Evolutionary conservation across 2,329 filamentous ascomycete species (phyloP), one percentile per base, ranked within the genome.

Genomic region (Taxawa tesnikishii): DNA sequence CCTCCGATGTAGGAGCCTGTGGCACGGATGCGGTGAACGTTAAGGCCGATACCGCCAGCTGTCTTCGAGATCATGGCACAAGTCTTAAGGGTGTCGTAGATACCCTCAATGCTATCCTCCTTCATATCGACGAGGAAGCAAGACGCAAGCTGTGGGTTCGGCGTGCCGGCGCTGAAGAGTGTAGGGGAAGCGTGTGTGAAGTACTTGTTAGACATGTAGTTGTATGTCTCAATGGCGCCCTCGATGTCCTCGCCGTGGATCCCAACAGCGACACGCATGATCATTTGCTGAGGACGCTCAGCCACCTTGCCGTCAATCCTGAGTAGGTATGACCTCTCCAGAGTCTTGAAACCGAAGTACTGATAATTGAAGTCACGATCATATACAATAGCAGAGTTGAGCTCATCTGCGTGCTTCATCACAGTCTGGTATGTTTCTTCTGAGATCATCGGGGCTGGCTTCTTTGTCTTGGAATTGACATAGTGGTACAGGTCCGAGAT

Each of bases 61-160:
- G 90, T 96, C 75, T 98, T 98, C 54, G 90, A 98, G 62, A 98
- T 98, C 84, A 98, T 88, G 46, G 90, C 90, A 63, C 90, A 98
- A 2, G 84, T 96, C 76, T 98, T 98, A 48, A 98, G 73, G 12
- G 90, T 98, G 55, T 98, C 90, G 53, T 98, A 98, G 56, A 98
- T 98, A 47, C 90, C 90, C 46, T 98, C 90, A 53, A 98, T 98
- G 61, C 87, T 94, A 65, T 98, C 90, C 31, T 94, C 87, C 70
- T 96, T 98, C 80, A 98, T 96, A 60, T 96, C 90, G 45, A 98
- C 84, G 34, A 98, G 72, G 76, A 98, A 98, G 70, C 90, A 98
- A 11, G 90, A 98, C 3, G 90, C 92, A 48, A 98, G 70, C 63
- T 98, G 90, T 27, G 85, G 79, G 51, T 90, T 79, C 27, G 90